phyloP scores from a whole-genome alignment of 1,284 basidiomycete genomes.

The Ustilago xerochloae region DNA sequence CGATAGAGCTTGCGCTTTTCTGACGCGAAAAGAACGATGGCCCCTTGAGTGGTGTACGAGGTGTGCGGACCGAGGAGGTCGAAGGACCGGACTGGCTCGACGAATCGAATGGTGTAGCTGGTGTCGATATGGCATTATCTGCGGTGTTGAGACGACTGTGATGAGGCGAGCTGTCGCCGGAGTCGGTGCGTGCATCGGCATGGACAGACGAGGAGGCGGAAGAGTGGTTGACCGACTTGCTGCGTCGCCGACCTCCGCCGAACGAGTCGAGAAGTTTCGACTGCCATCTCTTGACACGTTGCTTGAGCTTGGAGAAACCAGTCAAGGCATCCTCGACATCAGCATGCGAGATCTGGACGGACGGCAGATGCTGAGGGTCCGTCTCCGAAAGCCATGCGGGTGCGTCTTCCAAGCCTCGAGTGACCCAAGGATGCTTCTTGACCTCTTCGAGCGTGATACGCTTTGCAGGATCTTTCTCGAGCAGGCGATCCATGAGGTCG shows the following conservation, averaged over 20 bases:
- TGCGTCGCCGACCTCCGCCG: conserved; percentile 31
- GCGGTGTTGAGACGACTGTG: conserved; percentile 3
- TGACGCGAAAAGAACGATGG: conserved; percentile 41
- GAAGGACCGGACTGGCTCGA: conserved; percentile 28
- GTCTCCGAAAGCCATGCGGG: conserved; percentile 83
- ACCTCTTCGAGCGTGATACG: conserved; percentile 85
- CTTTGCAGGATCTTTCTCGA: conserved; percentile 83
- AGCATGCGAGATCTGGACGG: conserved; percentile 79
- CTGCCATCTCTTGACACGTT: conserved; percentile 57
- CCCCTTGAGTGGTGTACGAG: conserved; percentile 41
- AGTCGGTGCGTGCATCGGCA: conserved; percentile 23
- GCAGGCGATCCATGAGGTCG: conserved; percentile 78
- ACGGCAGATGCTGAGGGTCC: conserved; percentile 74
- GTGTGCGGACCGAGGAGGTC: conserved; percentile 23
- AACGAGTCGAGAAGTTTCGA: conserved; percentile 54
- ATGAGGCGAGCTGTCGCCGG: conserved; percentile 23
- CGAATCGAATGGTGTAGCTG: conserved; percentile 30
- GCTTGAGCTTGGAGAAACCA: conserved; percentile 62
- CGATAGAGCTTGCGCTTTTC: conserved; percentile 36
- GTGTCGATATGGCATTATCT: conserved; percentile 15
- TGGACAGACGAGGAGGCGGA: conserved; percentile 30
- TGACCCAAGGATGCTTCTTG: conserved; percentile 84
- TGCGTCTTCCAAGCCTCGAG: conserved; percentile 73
- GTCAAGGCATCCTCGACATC: conserved; percentile 79
- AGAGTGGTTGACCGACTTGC: conserved; percentile 31